A percentile compares a stretch with the other conserved stretches of the same genome.
phyloP scores from a whole-genome alignment of 176 grass and related monocot species.

The Neostapfia colusana region DNA sequence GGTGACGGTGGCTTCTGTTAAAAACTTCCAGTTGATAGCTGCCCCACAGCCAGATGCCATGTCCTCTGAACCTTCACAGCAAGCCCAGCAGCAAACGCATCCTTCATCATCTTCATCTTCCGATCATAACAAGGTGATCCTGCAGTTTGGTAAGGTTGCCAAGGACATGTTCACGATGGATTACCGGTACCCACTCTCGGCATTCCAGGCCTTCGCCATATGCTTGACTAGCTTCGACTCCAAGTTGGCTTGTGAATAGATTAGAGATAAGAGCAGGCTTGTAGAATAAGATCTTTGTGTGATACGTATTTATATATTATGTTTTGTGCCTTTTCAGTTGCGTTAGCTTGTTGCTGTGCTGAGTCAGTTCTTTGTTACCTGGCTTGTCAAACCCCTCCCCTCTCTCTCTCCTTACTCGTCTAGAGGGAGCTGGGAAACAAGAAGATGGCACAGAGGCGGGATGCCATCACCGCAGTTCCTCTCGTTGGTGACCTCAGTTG shows the following conservation, averaged over 20 bases:
- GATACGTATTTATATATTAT: neutral
- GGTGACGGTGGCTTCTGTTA: constrained; percentile 72
- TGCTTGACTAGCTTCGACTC: constrained; percentile 56
- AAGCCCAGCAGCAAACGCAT: constrained; percentile 39
- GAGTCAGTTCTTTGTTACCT: constrained; percentile 22
- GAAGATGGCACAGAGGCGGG: constrained; percentile 14
- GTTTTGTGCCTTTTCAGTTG: neutral
- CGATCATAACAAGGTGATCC: constrained; percentile 36
- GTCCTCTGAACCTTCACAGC: constrained; percentile 33
- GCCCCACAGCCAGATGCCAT: constrained; percentile 17
- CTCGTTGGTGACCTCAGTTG: neutral
- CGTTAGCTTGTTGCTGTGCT: constrained; percentile 12
- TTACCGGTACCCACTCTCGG: constrained; percentile 45
- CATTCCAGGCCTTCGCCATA: constrained; percentile 53
- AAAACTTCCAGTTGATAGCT: constrained; percentile 83
- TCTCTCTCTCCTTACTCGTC: neutral
- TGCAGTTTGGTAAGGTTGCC: constrained; percentile 54
- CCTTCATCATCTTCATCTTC: constrained; percentile 32
- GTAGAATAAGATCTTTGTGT: neutral
- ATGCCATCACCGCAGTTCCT: constrained; percentile 7
- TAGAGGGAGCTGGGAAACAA: neutral
- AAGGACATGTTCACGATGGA: constrained; percentile 62
- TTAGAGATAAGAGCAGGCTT: neutral
- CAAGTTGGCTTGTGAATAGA: constrained; percentile 59
- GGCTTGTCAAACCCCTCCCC: neutral